Evolutionary conservation across 2,329 filamentous ascomycete species (phyloP).

Genomic region (Aspergillus ustus): DNA sequence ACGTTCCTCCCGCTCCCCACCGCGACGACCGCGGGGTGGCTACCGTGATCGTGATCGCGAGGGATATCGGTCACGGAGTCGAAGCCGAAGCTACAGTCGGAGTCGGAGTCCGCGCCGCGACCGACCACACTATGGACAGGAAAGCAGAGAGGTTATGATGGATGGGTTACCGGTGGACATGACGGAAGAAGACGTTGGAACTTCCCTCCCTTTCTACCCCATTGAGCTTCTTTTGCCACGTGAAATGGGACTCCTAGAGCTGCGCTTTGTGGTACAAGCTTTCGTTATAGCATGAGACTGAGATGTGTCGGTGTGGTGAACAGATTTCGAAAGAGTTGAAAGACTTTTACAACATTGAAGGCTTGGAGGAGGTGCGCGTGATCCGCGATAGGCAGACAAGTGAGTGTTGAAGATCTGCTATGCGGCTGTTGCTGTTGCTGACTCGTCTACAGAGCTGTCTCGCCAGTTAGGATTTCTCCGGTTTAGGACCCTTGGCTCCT

Average conservation of each 20-base stretch:
- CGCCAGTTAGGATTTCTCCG: slow-evolving; percentile 62
- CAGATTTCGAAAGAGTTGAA: slow-evolving; percentile 62
- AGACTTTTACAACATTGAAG: slow-evolving; percentile 55
- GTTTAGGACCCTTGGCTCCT: slow-evolving; percentile 55
- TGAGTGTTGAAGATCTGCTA: slow-evolving; percentile 34
- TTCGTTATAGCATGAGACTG: slow-evolving; percentile 43
- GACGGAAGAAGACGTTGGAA: slow-evolving; percentile 57
- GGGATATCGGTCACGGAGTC: slow-evolving; percentile 48
- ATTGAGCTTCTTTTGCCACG: slow-evolving; percentile 18
- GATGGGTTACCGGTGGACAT: slow-evolving; percentile 55
- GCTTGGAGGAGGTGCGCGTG: slow-evolving; percentile 61
- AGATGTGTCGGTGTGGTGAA: slow-evolving; percentile 46
- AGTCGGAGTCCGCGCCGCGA: slow-evolving; percentile 43
- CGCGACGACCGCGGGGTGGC: slow-evolving; percentile 39
- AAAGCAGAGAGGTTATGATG: slow-evolving; percentile 56
- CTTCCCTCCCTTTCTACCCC: slow-evolving; percentile 26
- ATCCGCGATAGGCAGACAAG: slow-evolving; percentile 64
- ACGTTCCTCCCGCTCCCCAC: slow-evolving; percentile 40
- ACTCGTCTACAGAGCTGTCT: slow-evolving; percentile 51
- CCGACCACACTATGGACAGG: slow-evolving; percentile 45
- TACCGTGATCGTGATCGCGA: slow-evolving; percentile 54
- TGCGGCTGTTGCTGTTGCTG: slow-evolving; percentile 16
- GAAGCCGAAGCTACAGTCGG: slow-evolving; percentile 41
- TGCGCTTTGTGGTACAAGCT: slow-evolving; percentile 23
- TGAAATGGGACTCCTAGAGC: slow-evolving; percentile 19